A percentile compares a stretch with the other conserved stretches of the same genome.
phyloP scores from a whole-genome alignment of 179 eudicot species.

The Corrigiola litoralis region DNA sequence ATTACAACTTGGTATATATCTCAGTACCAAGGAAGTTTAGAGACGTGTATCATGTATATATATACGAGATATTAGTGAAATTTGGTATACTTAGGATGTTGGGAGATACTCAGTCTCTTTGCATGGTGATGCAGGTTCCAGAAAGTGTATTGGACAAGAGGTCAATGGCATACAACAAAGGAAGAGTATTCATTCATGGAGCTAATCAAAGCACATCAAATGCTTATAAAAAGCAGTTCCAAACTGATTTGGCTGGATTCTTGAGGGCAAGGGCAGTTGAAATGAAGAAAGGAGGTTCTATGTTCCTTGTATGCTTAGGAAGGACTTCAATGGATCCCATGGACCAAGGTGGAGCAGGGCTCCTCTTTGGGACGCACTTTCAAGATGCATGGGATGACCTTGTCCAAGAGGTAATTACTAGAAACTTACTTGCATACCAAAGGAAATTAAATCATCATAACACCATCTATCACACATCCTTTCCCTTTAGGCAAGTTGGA shows the following conservation, averaged over 20 bases:
- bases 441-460: background rate
- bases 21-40: too few relatives aligned
- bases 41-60: too few relatives aligned
- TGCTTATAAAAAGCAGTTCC: slow-evolving; percentile 66
- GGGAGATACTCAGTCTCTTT: too few relatives aligned
- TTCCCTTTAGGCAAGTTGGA: slow-evolving; percentile 1
- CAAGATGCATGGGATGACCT: slow-evolving; percentile 94
- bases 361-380: slow-evolving; percentile 87
- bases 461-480: background rate
- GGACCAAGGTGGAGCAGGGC: slow-evolving; percentile 92
- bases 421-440: background rate
- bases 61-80: too few relatives aligned
- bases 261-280: slow-evolving; percentile 55
- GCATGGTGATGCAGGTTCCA: slow-evolving; percentile 72
- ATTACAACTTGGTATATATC: too few relatives aligned
- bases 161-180: slow-evolving; percentile 67
- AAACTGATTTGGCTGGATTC: slow-evolving; percentile 51
- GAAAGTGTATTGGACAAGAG: slow-evolving; percentile 58
- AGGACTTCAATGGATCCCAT: slow-evolving; percentile 70
- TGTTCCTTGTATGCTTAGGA: slow-evolving; percentile 80
- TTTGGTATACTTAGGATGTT: too few relatives aligned
- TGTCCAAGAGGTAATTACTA: slow-evolving; percentile 60
- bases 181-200: slow-evolving; percentile 70
- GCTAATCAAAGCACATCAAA: slow-evolving; percentile 51
- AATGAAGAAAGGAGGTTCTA: slow-evolving; percentile 74